Evolutionary conservation across 768 basidiomycete species (phyloP), one percentile per base, ranked within the genome.

Genomic region (Russula dissimulans): DNA sequence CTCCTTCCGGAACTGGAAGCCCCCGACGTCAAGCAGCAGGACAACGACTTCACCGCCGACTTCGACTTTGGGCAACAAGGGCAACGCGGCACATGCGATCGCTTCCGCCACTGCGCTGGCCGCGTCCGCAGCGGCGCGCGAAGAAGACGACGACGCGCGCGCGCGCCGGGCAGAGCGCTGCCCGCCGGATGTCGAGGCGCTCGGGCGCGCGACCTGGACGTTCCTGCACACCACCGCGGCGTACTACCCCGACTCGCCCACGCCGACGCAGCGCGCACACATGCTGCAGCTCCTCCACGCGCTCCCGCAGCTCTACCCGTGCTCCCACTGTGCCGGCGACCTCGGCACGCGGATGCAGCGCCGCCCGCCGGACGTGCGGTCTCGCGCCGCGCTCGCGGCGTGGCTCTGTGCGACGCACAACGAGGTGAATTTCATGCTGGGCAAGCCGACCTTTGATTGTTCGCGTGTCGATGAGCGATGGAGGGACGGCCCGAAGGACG

Each of bases 341-440:
- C 84, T 97, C 55, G 88, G 83, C 22, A 76, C 84, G 65, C 80
- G 87, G 67, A 80, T 95, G 56, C 76, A 76, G 65, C 68, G 63
- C 14, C 72, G 82, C 67, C 87, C 90, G 32, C 92, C 92, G 3
- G 87, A 93, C 67, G 89, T 95, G 18, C 85, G 82, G 63, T 81
- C 84, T 48, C 77, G 89, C 59, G 74, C 73, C 2, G 79, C 76
- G 54, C 72, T 97, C 67, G 89, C 86, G 67, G 75, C 76, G 67
- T 97, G 94, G 95, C 77, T 98, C 63, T 97, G 95, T 69, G 81
- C 88, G 72, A 77, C 89, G 67, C 95, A 98, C 71, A 98, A 98
- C 68, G 87, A 88, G 69, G 94, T 97, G 58, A 98, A 95, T 68
- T 78, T 78, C 70, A 82, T 84, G 71, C 75, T 97, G 38, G 92